Percentiles rank a stretch among this genome's conserved stretches.
These are phyloP conservation scores for Tolypocladium album DNA, from an alignment of 2,329 filamentous ascomycete genomes.

Conservation along the genomic window DNA sequence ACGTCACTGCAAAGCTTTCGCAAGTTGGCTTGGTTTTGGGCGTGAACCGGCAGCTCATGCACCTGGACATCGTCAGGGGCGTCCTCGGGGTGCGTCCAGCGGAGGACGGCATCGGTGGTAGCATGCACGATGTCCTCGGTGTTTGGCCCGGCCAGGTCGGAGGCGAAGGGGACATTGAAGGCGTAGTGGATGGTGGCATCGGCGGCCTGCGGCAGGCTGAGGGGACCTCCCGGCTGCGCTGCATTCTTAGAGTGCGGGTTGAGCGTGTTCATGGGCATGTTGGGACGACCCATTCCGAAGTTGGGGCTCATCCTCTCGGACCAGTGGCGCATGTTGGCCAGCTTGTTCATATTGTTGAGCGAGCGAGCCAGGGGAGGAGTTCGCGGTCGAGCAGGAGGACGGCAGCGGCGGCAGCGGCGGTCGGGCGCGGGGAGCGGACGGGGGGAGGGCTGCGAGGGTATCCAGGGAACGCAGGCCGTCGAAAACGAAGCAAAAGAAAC, in stretches of 20 bases:
- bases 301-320: conserved; percentile 59
- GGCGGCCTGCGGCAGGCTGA: conserved; percentile 58
- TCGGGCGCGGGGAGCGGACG: conserved; percentile 5
- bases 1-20: conserved; percentile 73
- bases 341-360: conserved; percentile 56
- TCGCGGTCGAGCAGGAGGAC: not conserved
- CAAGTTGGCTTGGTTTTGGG: conserved; percentile 72
- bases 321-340: conserved; percentile 64
- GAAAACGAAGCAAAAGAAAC: conserved; percentile 9
- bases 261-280: conserved; percentile 43
- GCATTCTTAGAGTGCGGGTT: conserved; percentile 48
- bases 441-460: conserved; percentile 14
- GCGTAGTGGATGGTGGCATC: conserved; percentile 80
- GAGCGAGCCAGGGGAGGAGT: conserved; percentile 3
- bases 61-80: conserved; percentile 75
- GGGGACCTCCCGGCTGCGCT: conserved; percentile 39
- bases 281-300: conserved; percentile 53
- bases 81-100: conserved; percentile 89
- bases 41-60: conserved; percentile 85
- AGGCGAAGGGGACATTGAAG: conserved; percentile 95
- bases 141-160: conserved; percentile 83
- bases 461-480: conserved; percentile 6
- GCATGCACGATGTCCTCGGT: conserved; percentile 92
- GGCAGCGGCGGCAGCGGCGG: not conserved
- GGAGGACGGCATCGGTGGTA: conserved; percentile 73